Percentiles rank a stretch among this genome's conserved stretches.
phyloP scores from a whole-genome alignment of 805 yeast genomes.

The Dipodascus albidus region DNA sequence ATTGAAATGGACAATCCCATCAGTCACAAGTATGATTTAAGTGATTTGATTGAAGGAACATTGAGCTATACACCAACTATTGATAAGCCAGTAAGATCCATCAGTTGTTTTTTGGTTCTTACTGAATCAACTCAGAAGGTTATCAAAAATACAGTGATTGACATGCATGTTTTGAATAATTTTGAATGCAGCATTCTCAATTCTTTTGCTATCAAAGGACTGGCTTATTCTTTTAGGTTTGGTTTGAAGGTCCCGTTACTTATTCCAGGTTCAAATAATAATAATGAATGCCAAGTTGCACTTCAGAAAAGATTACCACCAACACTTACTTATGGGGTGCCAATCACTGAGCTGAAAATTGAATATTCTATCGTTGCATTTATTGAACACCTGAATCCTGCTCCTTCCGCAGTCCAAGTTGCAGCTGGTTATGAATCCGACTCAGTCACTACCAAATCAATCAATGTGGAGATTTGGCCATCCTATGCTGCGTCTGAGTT shows the following conservation, averaged over 20 bases:
- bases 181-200: neutral
- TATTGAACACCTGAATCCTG: neutral
- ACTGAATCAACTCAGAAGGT: neutral
- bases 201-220: neutral
- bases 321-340: neutral
- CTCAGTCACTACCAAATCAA: neutral
- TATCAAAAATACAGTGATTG: neutral
- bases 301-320: neutral
- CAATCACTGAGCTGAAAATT: neutral
- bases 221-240: neutral
- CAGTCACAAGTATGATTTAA: neutral
- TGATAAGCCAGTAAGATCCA: neutral
- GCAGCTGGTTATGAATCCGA: neutral
- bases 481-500: neutral
- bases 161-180: neutral
- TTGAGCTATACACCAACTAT: neutral
- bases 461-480: neutral
- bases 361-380: neutral
- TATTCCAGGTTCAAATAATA: neutral
- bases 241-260: neutral
- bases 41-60: neutral
- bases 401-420: neutral
- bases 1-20: neutral
- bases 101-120: neutral
- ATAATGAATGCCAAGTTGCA: neutral